Evolutionary conservation across 495 filamentous ascomycete species (phyloP), one percentile per base, ranked within the genome.

Genomic region (Aspergillus nanangensis): DNA sequence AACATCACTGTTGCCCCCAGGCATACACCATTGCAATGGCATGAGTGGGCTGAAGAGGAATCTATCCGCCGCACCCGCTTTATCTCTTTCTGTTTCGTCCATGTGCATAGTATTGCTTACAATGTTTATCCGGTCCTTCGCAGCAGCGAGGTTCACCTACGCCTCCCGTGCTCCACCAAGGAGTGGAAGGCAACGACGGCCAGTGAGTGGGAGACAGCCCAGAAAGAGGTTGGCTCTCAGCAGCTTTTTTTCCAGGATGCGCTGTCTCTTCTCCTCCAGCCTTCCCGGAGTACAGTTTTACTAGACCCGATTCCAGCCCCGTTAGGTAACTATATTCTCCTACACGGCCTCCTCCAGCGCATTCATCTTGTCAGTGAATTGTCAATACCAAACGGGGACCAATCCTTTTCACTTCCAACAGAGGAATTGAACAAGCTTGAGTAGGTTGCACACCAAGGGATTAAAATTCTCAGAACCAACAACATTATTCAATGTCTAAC

Each of bases 241-340:
- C 65, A 68, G 21, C 34, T 69, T 8, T 67, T 67, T 22, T 70
- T 68, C 45, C 63, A 68, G 34, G 67, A 69, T 45, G 65, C 67
- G 4, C 44, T 70, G 35, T 56, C 65, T n/a, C 52, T 63, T 9
- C 47, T 70, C 4, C 48, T 70, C 13, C 65, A 65, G 25, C 61
- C 60, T 22, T 58, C 63, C 19, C 57, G 57, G 25, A 51, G 54
- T 3, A 48, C 58, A 7, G 54, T 62, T 17, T 50, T 60, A 11
- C 42, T 65, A 9, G 55, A 61, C 37, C 65, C 63, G 5, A 67
- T 69, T 22, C 65, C 67, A 1, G 54, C 65, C 3, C 67, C 67
- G 7, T 23, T 70, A 19, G 67, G 67, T 1, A 70, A 70, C 35
- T 70, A 68, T 29, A 63, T 68, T 22, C 55, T 69, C 5, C 57